Conservation (phyloP, 768 basidiomycete genomes). For the Rubroboletus satanas region DNA sequence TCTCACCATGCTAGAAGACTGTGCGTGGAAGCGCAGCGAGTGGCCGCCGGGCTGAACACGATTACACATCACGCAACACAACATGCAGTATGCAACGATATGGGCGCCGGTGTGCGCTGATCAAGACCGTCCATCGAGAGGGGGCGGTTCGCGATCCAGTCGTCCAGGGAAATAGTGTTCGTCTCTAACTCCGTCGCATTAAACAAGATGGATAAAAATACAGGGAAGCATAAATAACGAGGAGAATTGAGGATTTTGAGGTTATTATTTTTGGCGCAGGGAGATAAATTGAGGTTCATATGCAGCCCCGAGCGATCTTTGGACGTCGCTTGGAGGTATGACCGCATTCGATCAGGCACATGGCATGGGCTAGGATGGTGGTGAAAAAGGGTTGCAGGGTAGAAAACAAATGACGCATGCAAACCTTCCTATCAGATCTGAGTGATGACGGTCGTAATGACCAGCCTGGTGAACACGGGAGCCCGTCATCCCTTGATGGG, state of each 20-base stretch:
- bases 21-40: conserved; percentile 20
- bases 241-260: conserved; percentile 10
- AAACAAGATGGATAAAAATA: conserved; percentile 24
- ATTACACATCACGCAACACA: conserved; percentile 22
- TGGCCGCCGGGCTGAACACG: conserved; percentile 22
- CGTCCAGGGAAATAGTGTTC: neutral
- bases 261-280: conserved; percentile 33
- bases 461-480: conserved; percentile 11
- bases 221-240: conserved; percentile 19
- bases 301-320: conserved; percentile 12
- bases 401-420: neutral
- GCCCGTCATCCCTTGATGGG: conserved; percentile 15
- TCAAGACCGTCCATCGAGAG: neutral
- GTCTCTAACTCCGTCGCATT: neutral
- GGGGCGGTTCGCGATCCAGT: neutral
- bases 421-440: conserved; percentile 16
- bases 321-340: conserved; percentile 25
- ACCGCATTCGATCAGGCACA: conserved; percentile 30
- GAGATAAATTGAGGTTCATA: conserved; percentile 24
- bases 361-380: no score
- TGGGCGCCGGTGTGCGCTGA: conserved; percentile 7
- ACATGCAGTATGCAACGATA: conserved; percentile 14
- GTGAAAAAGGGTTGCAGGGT: conserved; percentile 11
- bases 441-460: conserved; percentile 3
- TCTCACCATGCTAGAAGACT: conserved; percentile 8